Conservation (phyloP, 129 eudicot genomes). For the Daucus carota region DNA sequence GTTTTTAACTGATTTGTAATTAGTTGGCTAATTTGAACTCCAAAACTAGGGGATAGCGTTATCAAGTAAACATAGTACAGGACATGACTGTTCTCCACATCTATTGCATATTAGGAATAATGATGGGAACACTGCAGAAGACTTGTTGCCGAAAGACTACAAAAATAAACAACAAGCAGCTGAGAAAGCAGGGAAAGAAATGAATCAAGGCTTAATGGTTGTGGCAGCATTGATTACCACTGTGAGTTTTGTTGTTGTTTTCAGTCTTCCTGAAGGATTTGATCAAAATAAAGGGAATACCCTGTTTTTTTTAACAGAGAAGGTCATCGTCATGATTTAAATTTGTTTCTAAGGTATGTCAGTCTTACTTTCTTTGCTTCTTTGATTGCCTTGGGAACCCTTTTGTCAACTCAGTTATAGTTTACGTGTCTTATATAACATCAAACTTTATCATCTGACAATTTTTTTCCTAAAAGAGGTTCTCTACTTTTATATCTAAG, state of each 20-base stretch:
- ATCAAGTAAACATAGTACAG: not conserved
- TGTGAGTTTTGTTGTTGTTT: constrained; percentile 2
- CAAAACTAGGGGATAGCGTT: too few species aligned
- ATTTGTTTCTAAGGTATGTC: not conserved
- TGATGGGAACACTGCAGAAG: constrained; percentile 2
- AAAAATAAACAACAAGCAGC: not conserved
- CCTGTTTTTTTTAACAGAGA: not conserved
- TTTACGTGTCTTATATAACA: too few species aligned
- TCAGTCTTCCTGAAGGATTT: constrained; percentile 10
- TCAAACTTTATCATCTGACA: too few species aligned
- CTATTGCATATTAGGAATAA: not conserved
- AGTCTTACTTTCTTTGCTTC: constrained; percentile 3
- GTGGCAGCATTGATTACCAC: constrained; percentile 9
- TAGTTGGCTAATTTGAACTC: too few species aligned
- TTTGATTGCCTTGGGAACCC: constrained; percentile 11
- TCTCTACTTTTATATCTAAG: too few species aligned
- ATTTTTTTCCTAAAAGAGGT: not conserved
- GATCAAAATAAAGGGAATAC: not conserved
- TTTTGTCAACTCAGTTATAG: not conserved
- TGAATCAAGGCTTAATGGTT: constrained; percentile 13
- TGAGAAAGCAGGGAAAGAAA: constrained; percentile 13
- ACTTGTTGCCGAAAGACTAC: not conserved
- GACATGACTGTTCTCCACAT: constrained; percentile 6
- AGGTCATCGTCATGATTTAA: not conserved
- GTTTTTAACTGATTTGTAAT: not conserved